Base-by-base conservation (phyloP, 2,329 filamentous ascomycete genomes). In the Lecanicillium sp. region DNA sequence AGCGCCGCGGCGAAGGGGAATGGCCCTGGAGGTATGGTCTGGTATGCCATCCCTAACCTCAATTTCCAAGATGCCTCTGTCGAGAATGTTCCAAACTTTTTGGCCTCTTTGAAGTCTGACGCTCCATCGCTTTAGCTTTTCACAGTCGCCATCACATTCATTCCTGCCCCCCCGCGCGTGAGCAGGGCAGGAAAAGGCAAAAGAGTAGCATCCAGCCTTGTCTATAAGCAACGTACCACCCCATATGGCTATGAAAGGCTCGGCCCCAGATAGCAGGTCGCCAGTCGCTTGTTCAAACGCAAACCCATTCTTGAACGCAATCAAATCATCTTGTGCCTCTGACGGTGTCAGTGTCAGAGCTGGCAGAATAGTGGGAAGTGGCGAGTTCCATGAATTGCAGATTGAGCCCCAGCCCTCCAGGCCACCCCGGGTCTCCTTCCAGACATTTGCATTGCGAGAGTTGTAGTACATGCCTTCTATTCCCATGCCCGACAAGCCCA, bases 231-330 rank as follows among this genome's bases (percentile, higher is more conserved):
- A 15, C 15, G 20, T 27, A n/a, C 38, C 38, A 9, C 14, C 3
- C 38, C 38, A 40, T 4, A 36, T n/a, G 11, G 25, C 33, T 3
- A 18, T 31, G 32, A 40, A 40, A 10, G 32, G 22, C 27, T 40
- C 38, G 9, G 20, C 38, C 10, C 38, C 38, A 14, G 38, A 40
- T 4, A 40, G 33, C 3, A 36, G 15, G 25, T 18, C n/a, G 10
- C 38, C 38, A 2, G 38, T 30, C 3, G 20, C 25, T 31, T 40
- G 38, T 13, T 35, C 33, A 10, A 35, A 27, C 3, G 38, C 32
- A 14, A 40, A 40, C 5, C 38, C 38, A 31, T 40, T 40, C 13
- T 40, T 40, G 32, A 40, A 40, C 13, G 38, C 27, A n/a, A 40
- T 14, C 8, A 40, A 17, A 12, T 20, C 27, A 2, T 17, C 27